Percentiles rank a stretch among this genome's conserved stretches.
These are phyloP conservation scores for Pythium monospermum DNA, from an alignment of 352 stramenopile species.

Conservation along the genomic window DNA sequence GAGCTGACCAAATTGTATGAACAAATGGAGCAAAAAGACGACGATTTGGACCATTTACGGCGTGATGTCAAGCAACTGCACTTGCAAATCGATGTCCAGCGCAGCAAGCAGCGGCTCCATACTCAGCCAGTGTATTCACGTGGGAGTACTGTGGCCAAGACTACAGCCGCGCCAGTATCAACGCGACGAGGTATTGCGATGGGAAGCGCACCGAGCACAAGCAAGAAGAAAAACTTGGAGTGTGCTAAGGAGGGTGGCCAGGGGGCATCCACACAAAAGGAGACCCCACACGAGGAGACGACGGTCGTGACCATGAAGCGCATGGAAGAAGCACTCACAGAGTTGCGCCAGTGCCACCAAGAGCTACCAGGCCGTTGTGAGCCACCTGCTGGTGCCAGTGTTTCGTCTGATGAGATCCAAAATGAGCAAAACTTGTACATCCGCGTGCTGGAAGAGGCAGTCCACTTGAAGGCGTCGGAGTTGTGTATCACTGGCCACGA, in stretches of 20 bases:
- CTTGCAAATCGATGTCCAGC: constrained; percentile 39
- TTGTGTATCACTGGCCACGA: constrained; percentile 66
- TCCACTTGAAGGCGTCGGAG: constrained; percentile 68
- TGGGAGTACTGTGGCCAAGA: constrained; percentile 15
- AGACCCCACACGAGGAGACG: constrained; percentile 21
- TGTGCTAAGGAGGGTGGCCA: too few species aligned
- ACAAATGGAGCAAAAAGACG: constrained; percentile 52
- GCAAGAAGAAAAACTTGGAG: too few species aligned
- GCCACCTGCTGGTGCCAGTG: too few species aligned
- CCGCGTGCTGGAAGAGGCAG: constrained; percentile 67
- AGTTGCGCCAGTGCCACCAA: constrained; percentile 35
- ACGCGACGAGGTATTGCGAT: too few species aligned
- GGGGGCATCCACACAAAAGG: too few species aligned
- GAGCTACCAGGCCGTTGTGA: constrained; percentile 11
- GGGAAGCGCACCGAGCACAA: too few species aligned
- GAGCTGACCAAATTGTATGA: constrained; percentile 74
- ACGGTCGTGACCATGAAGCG: constrained; percentile 32
- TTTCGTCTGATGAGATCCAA: not conserved
- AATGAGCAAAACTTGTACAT: constrained; percentile 64
- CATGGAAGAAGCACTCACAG: constrained; percentile 31
- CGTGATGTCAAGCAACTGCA: constrained; percentile 36
- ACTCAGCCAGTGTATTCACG: too few species aligned
- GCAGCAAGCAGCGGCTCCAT: constrained; percentile 8
- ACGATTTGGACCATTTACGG: constrained; percentile 33
- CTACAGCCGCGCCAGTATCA: not conserved